Evolutionary conservation across 768 basidiomycete species (phyloP), one percentile per base, ranked within the genome.

Genomic region (Mycena kentingensis): DNA sequence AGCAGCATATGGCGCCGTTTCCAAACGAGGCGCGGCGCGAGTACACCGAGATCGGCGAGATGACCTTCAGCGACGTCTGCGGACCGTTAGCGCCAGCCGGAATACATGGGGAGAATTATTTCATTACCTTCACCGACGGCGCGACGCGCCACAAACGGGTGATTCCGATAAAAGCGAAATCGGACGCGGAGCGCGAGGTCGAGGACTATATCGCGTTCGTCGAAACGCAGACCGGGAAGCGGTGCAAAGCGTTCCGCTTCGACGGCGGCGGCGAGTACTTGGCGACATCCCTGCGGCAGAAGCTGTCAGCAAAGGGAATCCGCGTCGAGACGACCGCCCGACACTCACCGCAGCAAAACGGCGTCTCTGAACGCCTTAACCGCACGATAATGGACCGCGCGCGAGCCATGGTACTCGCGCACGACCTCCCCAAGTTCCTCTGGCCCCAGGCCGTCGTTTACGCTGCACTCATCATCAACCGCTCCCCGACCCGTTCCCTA

Each of bases 301-400:
- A 63, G 39, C 57, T 68, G 3, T 2, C 15, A n/a, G 11, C 16
- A 26, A 27, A 55, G 1, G 70, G 70, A 10, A 71, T 64, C 18
- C 37, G 31, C 0, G 55, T 57, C 13, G 48, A 67, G 42, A 52
- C 51, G n/a, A 67, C 65, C 12, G 61, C 56, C 11, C 67, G 58
- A 1, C 44, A 67, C 45, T 60, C 67, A 3, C 67, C 67, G 1
- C 38, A 61, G 31, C 64, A 69, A 26, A 70, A 71, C 22, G 67
- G 69, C 3, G 52, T 70, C 3, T 62, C 67, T 0, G 65, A 71
- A 49, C 60, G 54, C 0, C 49, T 59, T 13, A 71, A 70, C 43
- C 54, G 55, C 2, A 64, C 60, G 3, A 16, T 67, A 1, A 37
- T 63, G 3, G 62, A 69, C 36, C 39, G 52, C 6, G 51, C 58